Base-by-base conservation (phyloP, 495 filamentous ascomycete genomes). In the Bacidia rubella region DNA sequence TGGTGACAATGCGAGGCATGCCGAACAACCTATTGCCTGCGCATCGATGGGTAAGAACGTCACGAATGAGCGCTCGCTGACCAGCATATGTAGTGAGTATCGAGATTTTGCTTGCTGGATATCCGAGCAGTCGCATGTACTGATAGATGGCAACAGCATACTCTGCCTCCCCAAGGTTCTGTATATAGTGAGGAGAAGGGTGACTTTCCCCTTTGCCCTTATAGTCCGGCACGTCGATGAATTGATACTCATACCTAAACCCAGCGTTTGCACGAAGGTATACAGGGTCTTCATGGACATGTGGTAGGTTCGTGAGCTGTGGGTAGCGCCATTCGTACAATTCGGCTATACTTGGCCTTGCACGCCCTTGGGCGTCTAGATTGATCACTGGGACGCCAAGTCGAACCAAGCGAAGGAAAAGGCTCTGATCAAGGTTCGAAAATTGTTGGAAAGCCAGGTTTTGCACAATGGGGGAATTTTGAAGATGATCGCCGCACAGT, bases 121-220 rank as follows among this genome's bases (percentile, higher is more conserved):
- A 99, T 11, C 90, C 92, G 5, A 99, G 79, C 46, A 99, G 73
- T 23, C 92, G 84, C 93, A 99, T 97, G 62, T 96, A 99, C 69
- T 93, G 87, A 68, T 82, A 99, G 46, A 97, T 74, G 23, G 93
- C 93, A 39, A 96, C 92, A 9, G 87, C 84, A 60, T 97, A 97
- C 69, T 99, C 92, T 0, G 92, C 92, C 65, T 99, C 92, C 24
- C 93, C 92, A 22, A 97, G 69, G 60, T 99, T 99, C 67, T 97
- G 93, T 51, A 96, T 84, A 64, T 95, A 97, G 66, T 99, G 90
- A 38, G 90, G 88, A n/a, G 80, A 85, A 2, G 92, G 92, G 62
- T 95, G 87, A 17, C 76, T 75, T 68, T 99, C 92, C 48, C 93
- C 93, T 38, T 69, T 70, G 54, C 87, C 89, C 65, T 95, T 94